Base-by-base conservation (phyloP, 345 rosid genomes). In the Barbarea vulgaris region DNA sequence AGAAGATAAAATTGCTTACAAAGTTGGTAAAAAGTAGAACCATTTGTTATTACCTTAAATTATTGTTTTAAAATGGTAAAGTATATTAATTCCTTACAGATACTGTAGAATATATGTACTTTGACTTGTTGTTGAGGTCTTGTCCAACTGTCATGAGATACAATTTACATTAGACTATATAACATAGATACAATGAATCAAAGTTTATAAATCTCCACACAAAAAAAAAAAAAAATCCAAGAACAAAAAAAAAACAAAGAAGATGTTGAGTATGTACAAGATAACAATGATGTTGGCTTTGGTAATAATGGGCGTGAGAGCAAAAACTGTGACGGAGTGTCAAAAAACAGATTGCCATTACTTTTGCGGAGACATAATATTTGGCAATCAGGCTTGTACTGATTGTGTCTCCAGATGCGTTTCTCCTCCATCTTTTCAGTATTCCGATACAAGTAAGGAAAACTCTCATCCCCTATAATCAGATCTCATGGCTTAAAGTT, bases 361-460 rank as follows among this genome's bases (percentile, higher is more conserved):
- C n/a, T n/a, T n/a, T n/a, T n/a, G n/a, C n/a, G n/a, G n/a, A 19
- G 19, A 12, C n/a, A 5, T 36, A 0, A 59, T n/a, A n/a, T n/a
- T n/a, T n/a, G n/a, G 3, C 46, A 5, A 13, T 5, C 14, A 15
- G 9, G 36, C 4, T 24, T 63, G 52, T 41, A 15, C 1, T 63
- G 5, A 9, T 15, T 63, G 67, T 25, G 22, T 63, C 52, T 24
- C 3, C 25, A 3, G 12, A 27, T 69, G 53, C 18, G 6, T 15
- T 55, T 27, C 41, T 39, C 19, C 27, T 41, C 27, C 9, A 25
- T 37, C 18, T 55, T 68, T 25, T 25, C 61, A 44, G n/a, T 2
- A 47, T 47, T 47, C 42, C 13, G n/a, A 65, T 10, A 30, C 19
- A 65, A 14, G 70, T 66, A 50, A 66, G 19, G 19, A 66, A 66